Conservation (phyloP, 2,329 filamentous ascomycete genomes). For the Claviceps spartinae region DNA sequence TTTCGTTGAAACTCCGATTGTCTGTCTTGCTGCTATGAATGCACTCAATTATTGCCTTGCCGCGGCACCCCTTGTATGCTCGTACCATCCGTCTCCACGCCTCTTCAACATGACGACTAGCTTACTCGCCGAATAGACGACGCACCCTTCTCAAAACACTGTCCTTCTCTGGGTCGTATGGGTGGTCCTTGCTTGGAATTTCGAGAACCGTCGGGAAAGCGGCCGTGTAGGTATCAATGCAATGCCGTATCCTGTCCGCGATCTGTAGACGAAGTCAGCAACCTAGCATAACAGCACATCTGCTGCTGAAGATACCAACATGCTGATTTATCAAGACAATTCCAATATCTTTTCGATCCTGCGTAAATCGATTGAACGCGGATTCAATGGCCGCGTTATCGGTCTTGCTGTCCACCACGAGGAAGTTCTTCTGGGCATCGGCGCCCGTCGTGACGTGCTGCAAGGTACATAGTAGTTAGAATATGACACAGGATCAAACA, state of each 20-base stretch:
- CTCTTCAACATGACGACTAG: not conserved
- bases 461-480: not conserved
- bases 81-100: not conserved
- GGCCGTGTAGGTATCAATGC: conserved; percentile 81
- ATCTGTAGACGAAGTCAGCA: conserved; percentile 40
- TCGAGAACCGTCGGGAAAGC: conserved; percentile 94
- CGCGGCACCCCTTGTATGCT: not conserved
- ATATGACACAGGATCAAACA: not conserved
- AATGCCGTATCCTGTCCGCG: conserved; percentile 82
- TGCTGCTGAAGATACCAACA: conserved; percentile 35
- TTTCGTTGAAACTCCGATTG: not conserved
- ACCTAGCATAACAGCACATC: not conserved
- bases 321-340: conserved; percentile 97
- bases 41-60: not conserved
- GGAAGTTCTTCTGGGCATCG: conserved; percentile 91
- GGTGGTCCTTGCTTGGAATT: conserved; percentile 97
- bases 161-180: conserved; percentile 97
- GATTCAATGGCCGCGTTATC: conserved; percentile 77
- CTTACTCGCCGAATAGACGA: conserved; percentile 53
- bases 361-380: conserved; percentile 80
- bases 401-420: conserved; percentile 90
- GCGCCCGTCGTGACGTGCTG: conserved; percentile 85
- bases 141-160: conserved; percentile 83
- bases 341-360: conserved; percentile 87
- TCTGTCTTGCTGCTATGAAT: not conserved